These are phyloP conservation scores for Helenozyma baotianmanensis DNA, from an alignment of 805 yeast genomes.

Conservation along the genomic window DNA sequence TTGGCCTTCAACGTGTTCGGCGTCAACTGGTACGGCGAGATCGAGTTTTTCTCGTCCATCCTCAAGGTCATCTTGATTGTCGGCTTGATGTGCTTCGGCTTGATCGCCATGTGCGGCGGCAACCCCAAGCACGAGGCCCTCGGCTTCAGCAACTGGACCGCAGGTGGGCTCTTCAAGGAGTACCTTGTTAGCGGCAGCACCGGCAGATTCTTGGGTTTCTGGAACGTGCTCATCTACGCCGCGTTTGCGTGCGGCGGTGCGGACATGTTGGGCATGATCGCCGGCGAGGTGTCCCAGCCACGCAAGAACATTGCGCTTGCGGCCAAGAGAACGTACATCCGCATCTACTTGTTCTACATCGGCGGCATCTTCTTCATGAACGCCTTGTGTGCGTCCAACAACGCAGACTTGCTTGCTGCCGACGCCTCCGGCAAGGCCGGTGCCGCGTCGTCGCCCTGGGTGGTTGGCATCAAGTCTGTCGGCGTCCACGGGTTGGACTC, in stretches of 20 bases:
- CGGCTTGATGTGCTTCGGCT: slow-evolving; percentile 35
- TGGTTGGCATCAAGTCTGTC: slow-evolving; percentile 31
- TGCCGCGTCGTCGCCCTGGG: slow-evolving; percentile 37
- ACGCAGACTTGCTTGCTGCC: slow-evolving; percentile 26
- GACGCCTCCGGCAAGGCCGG: slow-evolving; percentile 28
- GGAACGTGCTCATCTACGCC: slow-evolving; percentile 59
- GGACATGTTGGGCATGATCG: slow-evolving; percentile 28
- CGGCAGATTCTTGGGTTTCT: slow-evolving; percentile 61
- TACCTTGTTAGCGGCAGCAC: slow-evolving; percentile 42
- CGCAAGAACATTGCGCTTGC: slow-evolving; percentile 31
- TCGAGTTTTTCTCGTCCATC: slow-evolving; percentile 20
- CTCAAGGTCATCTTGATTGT: slow-evolving; percentile 23
- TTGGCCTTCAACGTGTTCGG: slow-evolving; percentile 26
- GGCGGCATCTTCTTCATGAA: slow-evolving; percentile 38
- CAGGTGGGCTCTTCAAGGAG: slow-evolving; percentile 29
- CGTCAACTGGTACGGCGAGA: slow-evolving; percentile 19
- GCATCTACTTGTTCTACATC: slow-evolving; percentile 32
- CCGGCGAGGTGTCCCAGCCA: slow-evolving; percentile 44
- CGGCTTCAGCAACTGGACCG: slow-evolving; percentile 33
- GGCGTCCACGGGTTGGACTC: slow-evolving; percentile 33
- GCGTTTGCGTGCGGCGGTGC: slow-evolving; percentile 62
- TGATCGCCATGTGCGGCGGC: slow-evolving; percentile 37
- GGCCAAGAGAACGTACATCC: slow-evolving; percentile 29
- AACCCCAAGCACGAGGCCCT: slow-evolving; percentile 30
- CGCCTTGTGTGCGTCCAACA: slow-evolving; percentile 29